A percentile compares a stretch with the other conserved stretches of the same genome.
phyloP scores from a whole-genome alignment of 345 rosid species.

The Syzygium grande region DNA sequence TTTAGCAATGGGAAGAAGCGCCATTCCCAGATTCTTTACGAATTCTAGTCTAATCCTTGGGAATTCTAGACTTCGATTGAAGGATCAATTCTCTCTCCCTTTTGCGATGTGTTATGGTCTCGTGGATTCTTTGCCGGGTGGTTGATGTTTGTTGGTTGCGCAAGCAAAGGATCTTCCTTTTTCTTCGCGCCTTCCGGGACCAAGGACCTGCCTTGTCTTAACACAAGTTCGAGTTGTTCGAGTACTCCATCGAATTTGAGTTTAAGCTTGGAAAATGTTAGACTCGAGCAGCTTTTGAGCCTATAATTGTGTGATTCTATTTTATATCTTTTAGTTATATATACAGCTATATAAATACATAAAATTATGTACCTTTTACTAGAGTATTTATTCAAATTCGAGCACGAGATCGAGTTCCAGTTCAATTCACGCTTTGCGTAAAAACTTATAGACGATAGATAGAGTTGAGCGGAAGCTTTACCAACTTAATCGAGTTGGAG shows the following conservation, averaged over 20 bases:
- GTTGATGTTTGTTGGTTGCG: background rate
- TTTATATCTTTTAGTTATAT: background rate
- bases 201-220: background rate
- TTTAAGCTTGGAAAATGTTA: background rate
- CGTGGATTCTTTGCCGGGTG: background rate
- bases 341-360: background rate
- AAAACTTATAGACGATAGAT: background rate
- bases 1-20: background rate
- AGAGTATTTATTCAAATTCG: background rate
- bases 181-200: background rate
- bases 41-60: background rate
- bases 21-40: constrained; percentile 3
- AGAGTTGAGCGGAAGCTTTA: background rate
- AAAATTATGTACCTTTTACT: background rate
- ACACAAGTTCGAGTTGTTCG: background rate
- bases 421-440: background rate
- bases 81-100: background rate
- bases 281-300: background rate
- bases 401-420: background rate
- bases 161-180: background rate
- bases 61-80: background rate
- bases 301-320: background rate
- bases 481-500: background rate
- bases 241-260: background rate
- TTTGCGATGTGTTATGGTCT: background rate